A percentile compares a stretch with the other conserved stretches of the same genome.
These are phyloP conservation scores for Nemania serpens DNA, from an alignment of 2,329 filamentous ascomycete species.

Conservation along the genomic window DNA sequence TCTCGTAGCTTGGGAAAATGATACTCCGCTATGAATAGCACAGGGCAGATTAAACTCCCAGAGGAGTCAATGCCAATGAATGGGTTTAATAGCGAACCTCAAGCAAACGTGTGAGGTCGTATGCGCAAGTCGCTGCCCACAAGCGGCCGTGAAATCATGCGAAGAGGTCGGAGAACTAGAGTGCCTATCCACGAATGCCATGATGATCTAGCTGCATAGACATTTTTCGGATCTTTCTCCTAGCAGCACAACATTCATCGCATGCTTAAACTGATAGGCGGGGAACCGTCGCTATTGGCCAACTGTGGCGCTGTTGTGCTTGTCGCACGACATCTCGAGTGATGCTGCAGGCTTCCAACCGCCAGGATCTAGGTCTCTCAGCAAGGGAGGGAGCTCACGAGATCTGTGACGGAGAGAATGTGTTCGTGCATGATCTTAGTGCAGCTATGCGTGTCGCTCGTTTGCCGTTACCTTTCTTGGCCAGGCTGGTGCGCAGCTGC, in stretches of 20 bases:
- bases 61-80: background rate
- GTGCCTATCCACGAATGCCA: background rate
- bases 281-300: constrained; percentile 9
- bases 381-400: constrained; percentile 38
- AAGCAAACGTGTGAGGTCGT: constrained; percentile 3
- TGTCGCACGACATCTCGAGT: constrained; percentile 38
- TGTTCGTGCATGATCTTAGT: constrained; percentile 42
- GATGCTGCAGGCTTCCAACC: constrained; percentile 39
- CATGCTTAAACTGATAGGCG: constrained; percentile 1
- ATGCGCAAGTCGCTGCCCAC: background rate
- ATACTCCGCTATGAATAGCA: constrained; percentile 5
- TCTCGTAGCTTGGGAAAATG: background rate
- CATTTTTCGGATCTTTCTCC: background rate
- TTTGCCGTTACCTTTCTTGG: constrained; percentile 43
- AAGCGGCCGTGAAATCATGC: background rate
- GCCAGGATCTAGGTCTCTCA: constrained; percentile 34
- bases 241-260: background rate
- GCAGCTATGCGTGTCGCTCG: constrained; percentile 40
- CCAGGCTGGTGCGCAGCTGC: constrained; percentile 25
- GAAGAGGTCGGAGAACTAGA: background rate
- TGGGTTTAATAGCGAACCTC: background rate
- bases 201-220: background rate
- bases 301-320: constrained; percentile 31
- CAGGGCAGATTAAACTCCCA: constrained; percentile 7
- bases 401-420: constrained; percentile 39